These are phyloP conservation scores for Vicia faba DNA, from an alignment of 306 rosid genomes.

Conservation along the genomic window DNA sequence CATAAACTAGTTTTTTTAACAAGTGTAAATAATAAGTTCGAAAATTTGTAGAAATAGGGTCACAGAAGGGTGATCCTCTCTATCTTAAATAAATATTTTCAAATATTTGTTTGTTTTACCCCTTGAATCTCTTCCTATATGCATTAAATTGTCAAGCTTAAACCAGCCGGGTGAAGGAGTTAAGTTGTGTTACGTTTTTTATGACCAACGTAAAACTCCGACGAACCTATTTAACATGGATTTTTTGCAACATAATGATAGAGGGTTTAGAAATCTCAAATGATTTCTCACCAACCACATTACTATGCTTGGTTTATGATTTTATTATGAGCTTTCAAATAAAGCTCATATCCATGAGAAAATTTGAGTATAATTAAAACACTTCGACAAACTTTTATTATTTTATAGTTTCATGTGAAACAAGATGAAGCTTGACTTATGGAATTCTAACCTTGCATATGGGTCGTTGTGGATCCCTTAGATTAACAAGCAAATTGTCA, in stretches of 20 bases:
- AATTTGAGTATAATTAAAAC: background rate
- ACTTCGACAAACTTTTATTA: conserved; percentile 9
- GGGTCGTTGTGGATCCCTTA: conserved; percentile 88
- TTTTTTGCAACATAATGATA: background rate
- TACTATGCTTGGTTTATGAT: background rate
- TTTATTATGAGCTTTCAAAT: background rate
- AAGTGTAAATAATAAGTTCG: too few relatives aligned
- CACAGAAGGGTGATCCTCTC: too few relatives aligned
- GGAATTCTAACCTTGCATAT: conserved; percentile 76
- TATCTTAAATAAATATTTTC: too few relatives aligned
- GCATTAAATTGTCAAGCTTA: too few relatives aligned
- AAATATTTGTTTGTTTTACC: too few relatives aligned
- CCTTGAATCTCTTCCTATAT: too few relatives aligned
- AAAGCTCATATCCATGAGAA: conserved; percentile 2
- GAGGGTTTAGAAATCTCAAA: background rate
- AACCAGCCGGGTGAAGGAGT: too few relatives aligned
- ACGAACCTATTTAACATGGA: background rate
- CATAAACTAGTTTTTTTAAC: too few relatives aligned
- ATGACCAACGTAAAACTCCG: too few relatives aligned
- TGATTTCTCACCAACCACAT: conserved; percentile 1
- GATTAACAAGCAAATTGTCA: conserved; percentile 90
- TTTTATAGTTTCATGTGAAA: conserved; percentile 13
- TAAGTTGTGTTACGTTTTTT: too few relatives aligned
- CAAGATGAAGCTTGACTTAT: conserved; percentile 25
- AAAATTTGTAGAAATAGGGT: too few relatives aligned